Conservation (phyloP, 225 moss, liverwort and hornwort genomes). For the Pseudisothecium myosuroides region DNA sequence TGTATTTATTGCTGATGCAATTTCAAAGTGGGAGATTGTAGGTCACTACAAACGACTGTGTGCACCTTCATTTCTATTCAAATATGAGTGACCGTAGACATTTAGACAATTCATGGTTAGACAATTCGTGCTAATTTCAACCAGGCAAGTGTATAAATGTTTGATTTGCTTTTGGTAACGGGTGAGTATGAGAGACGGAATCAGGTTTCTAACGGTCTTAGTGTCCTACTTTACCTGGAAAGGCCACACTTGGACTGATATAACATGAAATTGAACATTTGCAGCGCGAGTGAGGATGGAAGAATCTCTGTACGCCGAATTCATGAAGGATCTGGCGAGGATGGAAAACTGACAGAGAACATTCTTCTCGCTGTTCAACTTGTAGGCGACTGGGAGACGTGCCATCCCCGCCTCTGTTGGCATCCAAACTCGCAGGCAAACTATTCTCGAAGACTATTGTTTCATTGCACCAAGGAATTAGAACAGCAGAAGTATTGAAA, state of each 20-base stretch:
- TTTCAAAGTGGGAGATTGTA: not conserved
- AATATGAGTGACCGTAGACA: not conserved
- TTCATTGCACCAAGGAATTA: not conserved
- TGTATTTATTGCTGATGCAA: not conserved
- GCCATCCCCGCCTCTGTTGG: constrained; percentile 83
- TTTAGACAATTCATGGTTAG: not conserved
- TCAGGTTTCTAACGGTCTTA: not conserved
- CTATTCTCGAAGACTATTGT: not conserved
- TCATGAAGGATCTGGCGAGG: constrained; percentile 50
- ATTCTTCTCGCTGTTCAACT: constrained; percentile 65
- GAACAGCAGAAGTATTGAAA: not conserved
- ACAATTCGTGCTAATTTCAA: not conserved
- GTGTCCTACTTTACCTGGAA: not conserved
- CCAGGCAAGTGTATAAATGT: not conserved
- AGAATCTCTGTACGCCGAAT: constrained; percentile 59
- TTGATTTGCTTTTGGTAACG: not conserved
- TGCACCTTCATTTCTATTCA: not conserved
- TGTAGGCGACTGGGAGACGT: constrained; percentile 64
- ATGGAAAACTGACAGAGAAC: constrained; percentile 50
- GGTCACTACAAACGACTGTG: not conserved
- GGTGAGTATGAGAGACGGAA: not conserved
- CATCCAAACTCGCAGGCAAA: constrained; percentile 55
- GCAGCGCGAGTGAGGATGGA: constrained; percentile 74
- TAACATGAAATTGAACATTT: not conserved
- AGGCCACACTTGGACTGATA: not conserved